These are phyloP conservation scores for Phytopythium kandeliae DNA, from an alignment of 352 stramenopile genomes.

Conservation along the genomic window DNA sequence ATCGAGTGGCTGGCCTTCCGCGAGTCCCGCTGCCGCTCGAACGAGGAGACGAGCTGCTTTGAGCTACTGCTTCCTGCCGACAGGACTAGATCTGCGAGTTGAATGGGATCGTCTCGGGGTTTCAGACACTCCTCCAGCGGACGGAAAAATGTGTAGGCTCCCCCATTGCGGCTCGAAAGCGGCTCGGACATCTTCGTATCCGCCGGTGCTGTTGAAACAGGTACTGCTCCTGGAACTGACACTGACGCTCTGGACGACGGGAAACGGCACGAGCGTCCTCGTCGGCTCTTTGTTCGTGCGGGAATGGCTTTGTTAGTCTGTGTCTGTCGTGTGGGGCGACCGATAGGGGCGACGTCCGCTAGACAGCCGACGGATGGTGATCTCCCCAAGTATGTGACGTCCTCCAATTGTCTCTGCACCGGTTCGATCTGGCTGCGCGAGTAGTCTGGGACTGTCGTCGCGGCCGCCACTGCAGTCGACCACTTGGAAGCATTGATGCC, in stretches of 20 bases:
- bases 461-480: constrained; percentile 1
- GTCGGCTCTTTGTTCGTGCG: not conserved
- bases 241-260: not conserved
- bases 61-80: constrained; percentile 3
- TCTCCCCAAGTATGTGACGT: not conserved
- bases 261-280: constrained; percentile 5
- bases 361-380: not conserved
- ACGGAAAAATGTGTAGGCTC: constrained; percentile 2
- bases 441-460: not conserved
- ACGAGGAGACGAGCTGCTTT: not conserved
- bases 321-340: not conserved
- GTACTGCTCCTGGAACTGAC: not conserved
- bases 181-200: not conserved
- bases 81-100: not conserved
- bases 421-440: not conserved
- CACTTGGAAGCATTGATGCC: not conserved
- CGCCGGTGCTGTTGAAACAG: not conserved
- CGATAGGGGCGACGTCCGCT: not conserved
- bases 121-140: constrained; percentile 1
- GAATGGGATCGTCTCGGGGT: not conserved
- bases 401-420: not conserved
- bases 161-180: not conserved
- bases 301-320: not conserved
- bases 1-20: not conserved
- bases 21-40: not conserved